A percentile compares a stretch with the other conserved stretches of the same genome.
These are phyloP conservation scores for Tulasnella calospora DNA, from an alignment of 768 basidiomycete species.

Conservation along the genomic window DNA sequence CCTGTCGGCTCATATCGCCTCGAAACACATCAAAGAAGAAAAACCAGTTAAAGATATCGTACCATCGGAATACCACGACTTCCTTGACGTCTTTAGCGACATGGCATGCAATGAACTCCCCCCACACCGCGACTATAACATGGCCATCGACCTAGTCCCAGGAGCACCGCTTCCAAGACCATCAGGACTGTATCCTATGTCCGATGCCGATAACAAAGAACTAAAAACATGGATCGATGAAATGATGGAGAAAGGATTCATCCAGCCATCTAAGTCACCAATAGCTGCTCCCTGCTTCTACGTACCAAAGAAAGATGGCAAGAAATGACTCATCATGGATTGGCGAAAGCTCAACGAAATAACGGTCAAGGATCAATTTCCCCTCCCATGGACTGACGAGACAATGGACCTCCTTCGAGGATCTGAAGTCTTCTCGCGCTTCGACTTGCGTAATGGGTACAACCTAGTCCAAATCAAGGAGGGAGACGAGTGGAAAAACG, in stretches of 20 bases:
- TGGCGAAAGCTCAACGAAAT: neutral
- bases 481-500: constrained; percentile 24
- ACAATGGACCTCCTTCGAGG: neutral
- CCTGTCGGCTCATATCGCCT: neutral
- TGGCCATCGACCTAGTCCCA: constrained; percentile 38
- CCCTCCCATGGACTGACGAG: constrained; percentile 28
- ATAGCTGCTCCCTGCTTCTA: constrained; percentile 22
- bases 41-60: constrained; percentile 17
- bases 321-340: neutral
- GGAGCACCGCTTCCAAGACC: constrained; percentile 32
- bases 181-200: constrained; percentile 39
- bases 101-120: constrained; percentile 35
- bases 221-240: constrained; percentile 39
- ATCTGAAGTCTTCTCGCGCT: neutral
- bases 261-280: constrained; percentile 35
- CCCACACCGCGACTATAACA: constrained; percentile 39
- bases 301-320: constrained; percentile 22
- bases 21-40: neutral
- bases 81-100: constrained; percentile 34
- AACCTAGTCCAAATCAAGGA: neutral
- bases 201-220: constrained; percentile 35
- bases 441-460: constrained; percentile 19
- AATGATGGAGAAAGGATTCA: constrained; percentile 40
- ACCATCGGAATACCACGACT: constrained; percentile 36
- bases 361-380: neutral